Evolutionary conservation across 2,329 filamentous ascomycete genomes (phyloP), one percentile per base, ranked within the genome.

Genomic region (Alternaria gansuensis): DNA sequence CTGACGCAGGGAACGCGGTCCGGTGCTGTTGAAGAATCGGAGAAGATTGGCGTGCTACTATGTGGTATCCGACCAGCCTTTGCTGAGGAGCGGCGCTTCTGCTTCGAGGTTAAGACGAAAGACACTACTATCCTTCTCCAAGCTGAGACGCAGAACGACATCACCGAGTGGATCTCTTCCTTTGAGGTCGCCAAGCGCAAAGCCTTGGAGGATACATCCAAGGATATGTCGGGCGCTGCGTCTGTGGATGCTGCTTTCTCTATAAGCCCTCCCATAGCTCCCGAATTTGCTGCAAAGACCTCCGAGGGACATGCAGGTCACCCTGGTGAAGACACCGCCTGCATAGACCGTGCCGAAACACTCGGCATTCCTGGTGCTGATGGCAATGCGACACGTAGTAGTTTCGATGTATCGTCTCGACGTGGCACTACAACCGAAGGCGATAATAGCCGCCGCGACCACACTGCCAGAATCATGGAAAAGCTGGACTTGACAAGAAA

Each of bases 41-140:
- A 99, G 71, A 93, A 96, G 79, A 96, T 97, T 60, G 95, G 95
- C 39, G 93, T 99, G 3, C 80, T 99, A 51, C 87, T 99, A 37
- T 99, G 95, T 80, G 96, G 92, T 71, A 90, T 95, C 48, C 92
- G 94, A 70, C 93, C 93, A 17, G 93, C 93, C 0, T 90, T 96
- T 51, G 89, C 92, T 66, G 95, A 99, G 78, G 95, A 99, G 72
- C 88, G 95, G 37, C 87, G 95, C 14, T 99, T 98, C 78, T 98
- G 95, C 75, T 97, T 99, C 71, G 95, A 99, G 78, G 90, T 99
- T 71, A 99, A 98, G 82, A 99, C 95, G 2, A 99, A 97, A 78
- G 96, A 92, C 71, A 91, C 91, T 63, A 95, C 89, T 49, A 88
- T 97, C 63, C 82, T 97, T 59, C 83, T 99, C 3, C 95, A 99